These are phyloP conservation scores for Microthlaspi erraticum DNA, from an alignment of 345 rosid genomes.

Conservation along the genomic window DNA sequence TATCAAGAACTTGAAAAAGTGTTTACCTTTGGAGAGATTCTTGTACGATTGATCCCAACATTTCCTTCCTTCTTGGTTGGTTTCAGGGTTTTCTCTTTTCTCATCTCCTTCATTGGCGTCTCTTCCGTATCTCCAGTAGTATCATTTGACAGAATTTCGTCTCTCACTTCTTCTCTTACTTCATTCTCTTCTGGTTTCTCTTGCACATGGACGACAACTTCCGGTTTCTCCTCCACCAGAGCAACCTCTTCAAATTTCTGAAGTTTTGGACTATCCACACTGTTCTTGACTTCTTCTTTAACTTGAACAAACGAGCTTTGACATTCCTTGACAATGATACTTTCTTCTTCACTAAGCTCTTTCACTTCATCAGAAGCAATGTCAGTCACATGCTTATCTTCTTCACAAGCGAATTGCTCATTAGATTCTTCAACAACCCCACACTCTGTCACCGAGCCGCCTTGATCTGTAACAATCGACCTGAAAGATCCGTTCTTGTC, in stretches of 20 bases:
- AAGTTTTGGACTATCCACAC: constrained; percentile 21
- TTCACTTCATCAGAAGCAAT: constrained; percentile 44
- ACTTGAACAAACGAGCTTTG: constrained; percentile 50
- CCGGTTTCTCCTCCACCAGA: constrained; percentile 11
- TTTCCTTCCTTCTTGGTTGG: constrained; percentile 42
- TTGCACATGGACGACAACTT: constrained; percentile 4
- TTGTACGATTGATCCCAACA: constrained; percentile 45
- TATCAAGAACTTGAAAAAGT: background rate
- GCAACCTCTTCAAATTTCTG: constrained; percentile 48
- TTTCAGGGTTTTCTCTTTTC: constrained; percentile 41
- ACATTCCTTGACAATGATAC: constrained; percentile 43
- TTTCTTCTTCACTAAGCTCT: constrained; percentile 43
- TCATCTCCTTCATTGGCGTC: constrained; percentile 35
- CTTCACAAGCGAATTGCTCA: constrained; percentile 47
- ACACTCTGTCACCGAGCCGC: constrained; percentile 34
- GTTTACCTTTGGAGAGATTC: constrained; percentile 63
- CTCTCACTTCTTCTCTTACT: constrained; percentile 42
- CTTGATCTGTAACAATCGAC: constrained; percentile 36
- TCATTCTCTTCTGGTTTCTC: constrained; percentile 23
- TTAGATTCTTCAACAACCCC: constrained; percentile 23
- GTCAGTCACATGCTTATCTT: constrained; percentile 45
- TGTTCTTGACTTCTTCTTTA: constrained; percentile 46
- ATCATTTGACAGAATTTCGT: constrained; percentile 23
- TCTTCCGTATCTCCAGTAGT: constrained; percentile 40
- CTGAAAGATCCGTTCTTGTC: constrained; percentile 45